phyloP scores from a whole-genome alignment of 129 eudicot genomes.

The Tanacetum coccineum region DNA sequence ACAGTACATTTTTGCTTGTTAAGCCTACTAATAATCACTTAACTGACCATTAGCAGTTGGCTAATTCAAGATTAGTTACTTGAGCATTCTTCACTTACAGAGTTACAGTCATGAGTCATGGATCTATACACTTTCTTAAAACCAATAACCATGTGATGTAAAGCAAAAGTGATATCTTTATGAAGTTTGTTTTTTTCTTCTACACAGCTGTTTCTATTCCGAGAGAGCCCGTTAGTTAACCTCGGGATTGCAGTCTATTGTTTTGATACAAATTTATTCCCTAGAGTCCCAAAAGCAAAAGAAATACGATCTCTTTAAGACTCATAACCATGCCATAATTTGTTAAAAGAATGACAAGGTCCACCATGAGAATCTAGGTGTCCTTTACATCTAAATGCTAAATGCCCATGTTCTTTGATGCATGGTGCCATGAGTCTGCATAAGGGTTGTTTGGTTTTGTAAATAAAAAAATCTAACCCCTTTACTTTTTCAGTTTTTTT shows the following conservation, averaged over 20 bases:
- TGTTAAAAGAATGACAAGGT: conserved; percentile 36
- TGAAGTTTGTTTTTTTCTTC: conserved; percentile 19
- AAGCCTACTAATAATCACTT: not conserved
- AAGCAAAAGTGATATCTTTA: conserved; percentile 29
- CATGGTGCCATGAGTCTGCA: conserved; percentile 24
- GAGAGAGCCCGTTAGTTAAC: not conserved
- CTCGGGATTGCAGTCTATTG: conserved; percentile 34
- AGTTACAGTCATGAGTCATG: conserved; percentile 11
- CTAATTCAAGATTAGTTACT: conserved; percentile 15
- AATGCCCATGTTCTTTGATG: conserved; percentile 33
- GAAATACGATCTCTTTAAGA: conserved; percentile 14
- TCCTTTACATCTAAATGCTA: conserved; percentile 23
- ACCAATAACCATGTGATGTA: conserved; percentile 23
- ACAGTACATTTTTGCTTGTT: not conserved
- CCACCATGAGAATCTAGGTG: conserved; percentile 31
- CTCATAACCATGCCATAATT: conserved; percentile 14
- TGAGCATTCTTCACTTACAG: conserved; percentile 19
- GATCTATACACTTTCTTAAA: not conserved
- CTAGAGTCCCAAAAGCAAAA: conserved; percentile 23
- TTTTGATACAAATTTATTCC: conserved; percentile 24
- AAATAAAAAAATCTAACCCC: not conserved
- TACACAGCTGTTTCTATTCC: conserved; percentile 14
- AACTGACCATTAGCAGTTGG: not conserved
- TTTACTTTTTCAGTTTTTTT: conserved; percentile 28
- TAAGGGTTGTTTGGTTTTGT: conserved; percentile 16